phyloP scores from a whole-genome alignment of 306 rosid genomes.

The Castanospermum australe region DNA sequence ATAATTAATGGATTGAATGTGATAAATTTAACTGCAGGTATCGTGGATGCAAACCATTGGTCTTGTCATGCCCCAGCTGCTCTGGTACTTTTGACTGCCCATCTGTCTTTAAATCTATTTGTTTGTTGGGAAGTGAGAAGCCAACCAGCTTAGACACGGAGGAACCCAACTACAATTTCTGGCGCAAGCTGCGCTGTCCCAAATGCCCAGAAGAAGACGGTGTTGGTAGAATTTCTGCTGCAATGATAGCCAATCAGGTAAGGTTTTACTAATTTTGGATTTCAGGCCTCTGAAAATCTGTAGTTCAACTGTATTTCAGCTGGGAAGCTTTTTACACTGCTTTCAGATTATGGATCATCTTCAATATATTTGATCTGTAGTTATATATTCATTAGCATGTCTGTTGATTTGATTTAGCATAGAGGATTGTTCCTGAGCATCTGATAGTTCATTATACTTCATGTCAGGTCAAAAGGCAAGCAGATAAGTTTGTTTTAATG shows the following conservation, averaged over 20 bases:
- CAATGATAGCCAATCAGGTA: constrained; percentile 87
- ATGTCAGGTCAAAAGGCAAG: constrained; percentile 86
- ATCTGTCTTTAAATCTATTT: constrained; percentile 57
- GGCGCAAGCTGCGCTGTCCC: constrained; percentile 69
- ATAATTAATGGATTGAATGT: constrained; percentile 19
- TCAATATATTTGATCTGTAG: background rate
- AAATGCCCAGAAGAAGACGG: constrained; percentile 72
- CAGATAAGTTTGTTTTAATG: constrained; percentile 62
- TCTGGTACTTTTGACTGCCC: constrained; percentile 71
- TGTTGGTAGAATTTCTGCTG: constrained; percentile 67
- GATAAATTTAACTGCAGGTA: constrained; percentile 60
- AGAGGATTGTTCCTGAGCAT: constrained; percentile 1
- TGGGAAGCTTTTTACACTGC: background rate
- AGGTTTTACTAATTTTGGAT: constrained; percentile 27
- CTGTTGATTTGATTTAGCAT: constrained; percentile 10
- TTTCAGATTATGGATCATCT: constrained; percentile 11
- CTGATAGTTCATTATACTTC: constrained; percentile 3
- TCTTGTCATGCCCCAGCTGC: constrained; percentile 87
- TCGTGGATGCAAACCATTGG: constrained; percentile 71
- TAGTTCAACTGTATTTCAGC: constrained; percentile 22
- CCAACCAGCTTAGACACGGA: constrained; percentile 36
- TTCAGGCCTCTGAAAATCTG: background rate
- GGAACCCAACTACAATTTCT: constrained; percentile 52
- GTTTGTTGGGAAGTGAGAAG: constrained; percentile 49
- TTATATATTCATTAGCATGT: background rate